Conservation (phyloP, 192 early-diverging fungal species). For the Backusella sp. region DNA sequence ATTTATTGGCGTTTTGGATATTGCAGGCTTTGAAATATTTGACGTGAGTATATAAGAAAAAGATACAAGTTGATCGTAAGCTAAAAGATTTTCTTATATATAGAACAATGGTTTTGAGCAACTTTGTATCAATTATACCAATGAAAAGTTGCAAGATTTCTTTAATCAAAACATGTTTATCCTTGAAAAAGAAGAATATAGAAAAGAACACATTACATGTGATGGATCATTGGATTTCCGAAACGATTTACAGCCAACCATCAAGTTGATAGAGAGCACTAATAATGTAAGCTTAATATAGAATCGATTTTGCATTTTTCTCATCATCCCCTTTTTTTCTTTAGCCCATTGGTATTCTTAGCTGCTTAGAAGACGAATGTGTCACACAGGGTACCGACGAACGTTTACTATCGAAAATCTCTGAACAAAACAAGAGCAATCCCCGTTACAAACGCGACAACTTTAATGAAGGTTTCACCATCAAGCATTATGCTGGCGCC, state of each 20-base stretch:
- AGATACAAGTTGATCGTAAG: too few species aligned
- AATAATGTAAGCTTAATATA: constrained; percentile 54
- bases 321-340: too few species aligned
- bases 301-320: background rate
- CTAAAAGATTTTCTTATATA: too few species aligned
- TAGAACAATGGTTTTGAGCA: constrained; percentile 97
- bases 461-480: constrained; percentile 86
- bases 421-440: constrained; percentile 76
- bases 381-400: constrained; percentile 96
- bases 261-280: constrained; percentile 96
- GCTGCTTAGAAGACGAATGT: constrained; percentile 97
- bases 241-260: constrained; percentile 95
- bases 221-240: constrained; percentile 99
- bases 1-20: constrained; percentile 98
- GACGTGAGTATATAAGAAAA: constrained; percentile 50
- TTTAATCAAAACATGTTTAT: constrained; percentile 99
- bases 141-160: constrained; percentile 98
- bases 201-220: constrained; percentile 79
- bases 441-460: constrained; percentile 79
- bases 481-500: constrained; percentile 94
- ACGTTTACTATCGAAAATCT: constrained; percentile 90
- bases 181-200: constrained; percentile 97
- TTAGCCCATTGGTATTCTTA: constrained; percentile 92
- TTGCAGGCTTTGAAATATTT: constrained; percentile 99
- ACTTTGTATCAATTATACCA: constrained; percentile 99